phyloP scores from a whole-genome alignment of 1,284 basidiomycete species.

The Moniliophthora roreri region DNA sequence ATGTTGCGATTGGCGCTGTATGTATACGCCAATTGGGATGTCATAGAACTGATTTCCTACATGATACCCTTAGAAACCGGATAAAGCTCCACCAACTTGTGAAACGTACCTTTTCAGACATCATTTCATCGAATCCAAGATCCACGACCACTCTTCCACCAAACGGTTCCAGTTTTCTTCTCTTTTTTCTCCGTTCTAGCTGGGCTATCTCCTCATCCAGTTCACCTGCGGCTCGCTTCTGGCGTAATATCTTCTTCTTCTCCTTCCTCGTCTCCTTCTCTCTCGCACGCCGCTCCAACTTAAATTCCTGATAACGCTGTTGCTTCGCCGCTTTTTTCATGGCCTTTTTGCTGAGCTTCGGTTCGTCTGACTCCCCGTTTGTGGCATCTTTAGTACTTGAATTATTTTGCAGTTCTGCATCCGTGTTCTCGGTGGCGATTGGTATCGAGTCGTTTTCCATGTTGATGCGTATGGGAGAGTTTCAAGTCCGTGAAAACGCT shows the following conservation, averaged over 20 bases:
- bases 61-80: conserved; percentile 4
- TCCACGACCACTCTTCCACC: conserved; percentile 84
- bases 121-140: conserved; percentile 91
- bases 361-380: conserved; percentile 17
- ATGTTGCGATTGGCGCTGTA: conserved; percentile 86
- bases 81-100: background rate
- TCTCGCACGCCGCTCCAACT: conserved; percentile 72
- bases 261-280: conserved; percentile 75
- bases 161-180: conserved; percentile 50
- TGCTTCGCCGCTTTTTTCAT: conserved; percentile 75
- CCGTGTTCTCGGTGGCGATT: no score
- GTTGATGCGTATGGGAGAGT: no score
- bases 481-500: no score
- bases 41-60: conserved; percentile 88
- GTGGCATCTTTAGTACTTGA: conserved; percentile 4
- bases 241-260: conserved; percentile 55
- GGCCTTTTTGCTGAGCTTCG: conserved; percentile 71
- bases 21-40: conserved; percentile 85
- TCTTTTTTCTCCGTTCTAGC: conserved; percentile 39
- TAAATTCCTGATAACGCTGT: conserved; percentile 63
- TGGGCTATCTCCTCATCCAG: conserved; percentile 45
- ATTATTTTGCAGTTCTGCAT: background rate
- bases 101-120: conserved; percentile 84
- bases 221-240: conserved; percentile 56
- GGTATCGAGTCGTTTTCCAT: no score